A percentile compares a stretch with the other conserved stretches of the same genome.
Conservation (phyloP, 257 asterid genomes). For the Ligustrum vulgare region DNA sequence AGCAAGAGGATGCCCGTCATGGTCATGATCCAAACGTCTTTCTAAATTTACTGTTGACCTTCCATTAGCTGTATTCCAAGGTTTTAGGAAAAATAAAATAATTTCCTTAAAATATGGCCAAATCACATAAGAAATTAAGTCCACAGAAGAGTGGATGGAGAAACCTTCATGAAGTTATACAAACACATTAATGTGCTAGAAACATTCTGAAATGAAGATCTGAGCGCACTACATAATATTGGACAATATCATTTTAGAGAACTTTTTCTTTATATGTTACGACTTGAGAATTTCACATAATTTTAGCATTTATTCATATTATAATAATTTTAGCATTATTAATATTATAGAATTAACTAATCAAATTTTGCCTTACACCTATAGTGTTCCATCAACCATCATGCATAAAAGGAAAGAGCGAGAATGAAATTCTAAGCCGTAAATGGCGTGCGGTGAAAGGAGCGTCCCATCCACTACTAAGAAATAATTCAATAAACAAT, state of each 20-base stretch:
- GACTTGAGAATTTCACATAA: too few species aligned
- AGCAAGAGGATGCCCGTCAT: slow-evolving; percentile 91
- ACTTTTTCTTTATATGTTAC: not conserved
- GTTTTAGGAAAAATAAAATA: not conserved
- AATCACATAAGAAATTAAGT: not conserved
- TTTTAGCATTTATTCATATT: not conserved
- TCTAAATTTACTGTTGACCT: slow-evolving; percentile 72
- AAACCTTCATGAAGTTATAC: not conserved
- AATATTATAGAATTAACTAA: not conserved
- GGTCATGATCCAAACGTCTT: slow-evolving; percentile 76
- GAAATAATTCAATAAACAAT: not conserved
- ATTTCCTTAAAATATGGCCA: not conserved
- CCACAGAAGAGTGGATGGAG: not conserved
- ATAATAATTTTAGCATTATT: not conserved
- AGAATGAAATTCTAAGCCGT: not conserved
- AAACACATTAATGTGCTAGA: not conserved
- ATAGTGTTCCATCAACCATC: not conserved
- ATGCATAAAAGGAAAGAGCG: not conserved
- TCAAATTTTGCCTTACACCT: not conserved
- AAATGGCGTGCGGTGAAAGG: not conserved
- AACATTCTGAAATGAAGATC: not conserved
- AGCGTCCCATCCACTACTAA: not conserved
- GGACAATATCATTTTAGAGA: not conserved
- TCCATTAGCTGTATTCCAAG: slow-evolving; percentile 59
- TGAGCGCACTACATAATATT: not conserved